phyloP scores from a whole-genome alignment of 495 filamentous ascomycete species.

The Penicillium odoratum region DNA sequence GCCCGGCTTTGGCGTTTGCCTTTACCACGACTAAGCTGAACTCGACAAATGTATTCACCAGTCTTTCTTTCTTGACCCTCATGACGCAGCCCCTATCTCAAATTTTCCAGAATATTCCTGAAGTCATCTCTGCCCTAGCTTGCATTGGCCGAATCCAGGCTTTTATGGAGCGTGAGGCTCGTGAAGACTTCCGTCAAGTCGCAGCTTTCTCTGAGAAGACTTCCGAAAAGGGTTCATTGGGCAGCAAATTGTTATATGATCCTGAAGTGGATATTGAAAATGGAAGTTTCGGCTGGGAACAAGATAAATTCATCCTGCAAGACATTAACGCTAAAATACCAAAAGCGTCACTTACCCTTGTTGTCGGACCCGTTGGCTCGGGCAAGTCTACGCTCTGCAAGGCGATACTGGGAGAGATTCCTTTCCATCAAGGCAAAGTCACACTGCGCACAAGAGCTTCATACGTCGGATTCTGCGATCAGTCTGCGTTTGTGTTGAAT shows the following conservation, averaged over 20 bases:
- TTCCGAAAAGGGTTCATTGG: too few relatives aligned
- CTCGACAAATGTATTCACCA: neutral
- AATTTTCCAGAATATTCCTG: neutral
- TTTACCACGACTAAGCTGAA: neutral
- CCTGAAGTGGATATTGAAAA: neutral
- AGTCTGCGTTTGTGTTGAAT: neutral
- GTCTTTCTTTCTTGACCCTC: neutral
- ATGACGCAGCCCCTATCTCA: neutral
- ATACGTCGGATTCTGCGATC: neutral
- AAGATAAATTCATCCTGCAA: neutral
- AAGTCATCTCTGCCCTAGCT: constrained; percentile 28
- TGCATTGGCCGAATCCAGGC: constrained; percentile 43
- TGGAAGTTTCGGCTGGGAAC: neutral
- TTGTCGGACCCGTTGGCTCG: neutral
- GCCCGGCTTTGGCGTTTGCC: neutral
- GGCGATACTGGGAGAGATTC: neutral
- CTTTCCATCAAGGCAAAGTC: neutral
- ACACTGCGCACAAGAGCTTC: too few relatives aligned
- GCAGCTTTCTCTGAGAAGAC: too few relatives aligned
- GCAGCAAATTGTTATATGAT: too few relatives aligned
- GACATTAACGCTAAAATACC: constrained; percentile 4
- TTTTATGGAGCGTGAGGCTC: constrained; percentile 36
- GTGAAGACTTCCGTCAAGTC: constrained; percentile 23
- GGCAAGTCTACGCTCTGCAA: neutral
- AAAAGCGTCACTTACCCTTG: neutral